Evolutionary conservation across 371 early-diverging fungal species (phyloP), one percentile per base, ranked within the genome.

Genomic region (Funneliformis caledonium): DNA sequence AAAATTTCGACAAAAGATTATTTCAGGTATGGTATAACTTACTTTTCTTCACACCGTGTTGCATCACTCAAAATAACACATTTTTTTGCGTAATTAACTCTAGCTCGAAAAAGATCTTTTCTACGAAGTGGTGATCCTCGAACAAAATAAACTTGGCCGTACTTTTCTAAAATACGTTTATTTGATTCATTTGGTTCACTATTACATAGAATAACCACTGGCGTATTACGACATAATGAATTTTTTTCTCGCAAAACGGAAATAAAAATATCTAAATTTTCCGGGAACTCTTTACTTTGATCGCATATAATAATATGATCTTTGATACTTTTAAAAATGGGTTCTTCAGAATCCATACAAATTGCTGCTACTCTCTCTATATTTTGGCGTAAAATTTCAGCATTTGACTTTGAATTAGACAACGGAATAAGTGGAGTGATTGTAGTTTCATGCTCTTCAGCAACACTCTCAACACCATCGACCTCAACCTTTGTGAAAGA

Each of bases 51-150:
- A 37, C 26, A 76, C 26, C 67, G 8, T 42, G 62, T 37, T 26
- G 81, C 81, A 82, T 89, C 88, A 50, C 87, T 87, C 77, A 94
- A 80, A 4, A 94, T 86, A 2, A 93, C 85, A 19, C 86, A 89
- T 65, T 85, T 84, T 64, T 80, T 47, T 4, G 91, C 91, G 48
- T 83, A 73, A 16, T 86, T 84, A 37, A 93, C 86, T 26, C 85
- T 85, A 26, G 88, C 91, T 16, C 88, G 83, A 74, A 84, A 85
- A 81, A 93, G 84, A 76, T 93, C 91, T 19, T 83, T 81, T 16
- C 92, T 84, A 22, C 80, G 50, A 72, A 93, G 82, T 22, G 93
- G 88, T n/a, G 88, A 86, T 12, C 94, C 94, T 19, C 77, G 14
- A 45, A 93, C 85, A 31, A 90, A 80, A 65, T 87, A 85, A 1